Percentiles rank a stretch among this genome's conserved stretches.
Conservation (phyloP, 2,329 filamentous ascomycete species). For the Neonectria faginata region DNA sequence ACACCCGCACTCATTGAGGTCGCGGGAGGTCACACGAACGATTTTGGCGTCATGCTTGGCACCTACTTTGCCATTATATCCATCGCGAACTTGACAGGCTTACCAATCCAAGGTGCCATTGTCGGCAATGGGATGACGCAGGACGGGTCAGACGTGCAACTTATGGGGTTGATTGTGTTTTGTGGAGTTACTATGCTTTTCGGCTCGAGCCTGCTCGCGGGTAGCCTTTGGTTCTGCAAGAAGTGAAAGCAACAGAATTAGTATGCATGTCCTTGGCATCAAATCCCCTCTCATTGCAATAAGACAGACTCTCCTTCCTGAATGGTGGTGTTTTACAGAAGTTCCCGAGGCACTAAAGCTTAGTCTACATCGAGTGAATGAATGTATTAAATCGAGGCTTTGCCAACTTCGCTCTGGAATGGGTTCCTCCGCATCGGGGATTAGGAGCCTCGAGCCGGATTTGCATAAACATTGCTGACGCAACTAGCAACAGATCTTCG, state of each 20-base stretch:
- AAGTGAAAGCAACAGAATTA: not conserved
- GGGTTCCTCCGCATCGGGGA: no score
- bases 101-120: no score
- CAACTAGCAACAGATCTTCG: not conserved
- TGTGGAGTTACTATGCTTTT: not conserved
- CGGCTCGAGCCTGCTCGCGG: not conserved
- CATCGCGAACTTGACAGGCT: no score
- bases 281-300: not conserved
- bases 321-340: not conserved
- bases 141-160: not conserved
- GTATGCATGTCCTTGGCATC: not conserved
- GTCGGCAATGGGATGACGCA: not conserved
- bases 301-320: not conserved
- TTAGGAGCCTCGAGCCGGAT: not conserved
- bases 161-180: not conserved
- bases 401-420: no score
- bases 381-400: no score
- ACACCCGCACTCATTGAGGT: not conserved
- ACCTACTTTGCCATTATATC: no score
- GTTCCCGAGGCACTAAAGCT: no score
- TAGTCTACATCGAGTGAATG: no score
- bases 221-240: not conserved
- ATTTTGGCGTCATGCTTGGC: not conserved
- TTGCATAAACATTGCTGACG: not conserved
- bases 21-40: not conserved